Evolutionary conservation across 345 rosid genomes (phyloP).

Genomic region (Cardamine occulta): DNA sequence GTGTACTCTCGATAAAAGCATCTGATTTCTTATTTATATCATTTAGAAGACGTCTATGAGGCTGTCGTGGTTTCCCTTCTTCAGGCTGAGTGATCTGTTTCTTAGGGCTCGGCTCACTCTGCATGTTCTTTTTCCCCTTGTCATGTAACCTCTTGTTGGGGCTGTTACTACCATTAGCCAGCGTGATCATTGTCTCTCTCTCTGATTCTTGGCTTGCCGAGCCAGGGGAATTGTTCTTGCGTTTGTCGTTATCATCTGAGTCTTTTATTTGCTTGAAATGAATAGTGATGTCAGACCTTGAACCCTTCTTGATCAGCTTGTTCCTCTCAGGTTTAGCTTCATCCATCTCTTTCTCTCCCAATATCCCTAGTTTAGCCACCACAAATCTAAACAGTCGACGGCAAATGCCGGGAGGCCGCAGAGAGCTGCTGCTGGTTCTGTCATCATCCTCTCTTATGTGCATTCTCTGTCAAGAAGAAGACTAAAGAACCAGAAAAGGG

Average conservation of each 20-base stretch:
- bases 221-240: conserved; percentile 24
- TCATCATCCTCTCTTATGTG: conserved; percentile 21
- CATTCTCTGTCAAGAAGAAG: conserved; percentile 37
- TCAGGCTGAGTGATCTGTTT: conserved; percentile 30
- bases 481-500: conserved; percentile 3
- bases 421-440: conserved; percentile 26
- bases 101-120: conserved; percentile 26
- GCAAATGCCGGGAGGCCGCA: conserved; percentile 34
- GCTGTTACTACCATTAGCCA: conserved; percentile 27
- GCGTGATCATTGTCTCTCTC: conserved; percentile 33
- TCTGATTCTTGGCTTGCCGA: conserved; percentile 27
- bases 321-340: conserved; percentile 31
- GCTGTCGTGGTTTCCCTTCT: conserved; percentile 29
- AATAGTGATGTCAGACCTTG: conserved; percentile 38
- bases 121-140: conserved; percentile 24
- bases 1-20: conserved; percentile 41
- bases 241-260: conserved; percentile 27
- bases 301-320: conserved; percentile 37
- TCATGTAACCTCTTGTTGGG: conserved; percentile 32
- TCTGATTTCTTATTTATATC: conserved; percentile 44
- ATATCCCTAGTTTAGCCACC: conserved; percentile 36
- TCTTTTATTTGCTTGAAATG: conserved; percentile 43
- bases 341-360: conserved; percentile 24
- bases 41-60: conserved; percentile 24
- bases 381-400: conserved; percentile 32